Conservation (phyloP, 208 protist species). For the Trypanosoma platydactyli region DNA sequence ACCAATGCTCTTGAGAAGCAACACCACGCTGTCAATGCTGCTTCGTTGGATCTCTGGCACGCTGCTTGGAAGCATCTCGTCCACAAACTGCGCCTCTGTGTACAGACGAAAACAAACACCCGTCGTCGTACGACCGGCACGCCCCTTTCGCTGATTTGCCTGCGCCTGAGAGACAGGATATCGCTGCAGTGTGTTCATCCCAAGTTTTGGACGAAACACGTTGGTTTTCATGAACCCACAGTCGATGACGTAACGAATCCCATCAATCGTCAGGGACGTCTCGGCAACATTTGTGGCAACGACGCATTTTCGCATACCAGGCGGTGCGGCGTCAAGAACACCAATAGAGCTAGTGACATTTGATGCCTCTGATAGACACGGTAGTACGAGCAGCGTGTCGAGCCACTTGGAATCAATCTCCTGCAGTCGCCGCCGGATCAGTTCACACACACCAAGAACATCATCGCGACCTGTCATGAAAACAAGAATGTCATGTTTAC, state of each 20-base stretch:
- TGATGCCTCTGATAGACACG: conserved; percentile 92
- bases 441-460: conserved; percentile 93
- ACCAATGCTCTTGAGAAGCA: conserved; percentile 97
- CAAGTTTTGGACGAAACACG: conserved; percentile 96
- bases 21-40: conserved; percentile 94
- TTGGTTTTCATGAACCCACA: conserved; percentile 99
- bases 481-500: conserved; percentile 97
- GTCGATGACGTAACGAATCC: conserved; percentile 96
- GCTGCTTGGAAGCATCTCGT: conserved; percentile 95
- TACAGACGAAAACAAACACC: conserved; percentile 96
- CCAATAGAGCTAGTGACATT: conserved; percentile 72
- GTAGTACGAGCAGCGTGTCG: conserved; percentile 87
- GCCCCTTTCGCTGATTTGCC: conserved; percentile 96
- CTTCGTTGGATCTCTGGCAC: conserved; percentile 98
- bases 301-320: conserved; percentile 96
- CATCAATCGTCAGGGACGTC: conserved; percentile 99
- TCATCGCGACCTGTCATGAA: conserved; percentile 98
- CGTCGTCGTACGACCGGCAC: conserved; percentile 97
- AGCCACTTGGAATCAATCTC: conserved; percentile 92
- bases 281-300: conserved; percentile 99
- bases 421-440: conserved; percentile 85
- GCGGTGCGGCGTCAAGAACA: conserved; percentile 96
- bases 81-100: conserved; percentile 94
- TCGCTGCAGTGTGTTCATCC: conserved; percentile 96
- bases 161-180: conserved; percentile 97